A percentile compares a stretch with the other conserved stretches of the same genome.
Evolutionary conservation across 176 grass and related monocot genomes (phyloP).

Genomic region (Hyparrhenia diplandra): DNA sequence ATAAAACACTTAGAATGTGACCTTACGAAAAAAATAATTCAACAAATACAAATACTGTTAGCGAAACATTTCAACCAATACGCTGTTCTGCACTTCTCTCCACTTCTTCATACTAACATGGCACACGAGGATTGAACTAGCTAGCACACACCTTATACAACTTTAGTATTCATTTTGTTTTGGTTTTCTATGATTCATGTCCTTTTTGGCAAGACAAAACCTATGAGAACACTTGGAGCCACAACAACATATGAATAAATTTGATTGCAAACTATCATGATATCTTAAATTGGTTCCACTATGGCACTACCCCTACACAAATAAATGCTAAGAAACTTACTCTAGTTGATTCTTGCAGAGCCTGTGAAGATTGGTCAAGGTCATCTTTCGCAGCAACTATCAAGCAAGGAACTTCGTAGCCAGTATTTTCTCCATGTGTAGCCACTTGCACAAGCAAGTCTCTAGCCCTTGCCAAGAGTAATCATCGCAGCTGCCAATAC

Average conservation of each 20-base stretch:
- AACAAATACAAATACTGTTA: not conserved
- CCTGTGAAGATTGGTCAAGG: slow-evolving; percentile 84
- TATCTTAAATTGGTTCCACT: not conserved
- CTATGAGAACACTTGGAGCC: not conserved
- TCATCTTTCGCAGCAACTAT: slow-evolving; percentile 97
- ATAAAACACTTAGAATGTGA: not conserved
- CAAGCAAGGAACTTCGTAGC: slow-evolving; percentile 96
- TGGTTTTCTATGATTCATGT: not conserved
- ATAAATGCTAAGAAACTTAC: slow-evolving; percentile 41
- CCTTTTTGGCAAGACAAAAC: not conserved
- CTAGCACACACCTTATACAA: not conserved
- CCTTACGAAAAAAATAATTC: not conserved
- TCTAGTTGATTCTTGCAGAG: slow-evolving; percentile 94
- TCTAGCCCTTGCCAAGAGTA: slow-evolving; percentile 82
- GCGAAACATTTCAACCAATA: not conserved
- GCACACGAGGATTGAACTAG: not conserved
- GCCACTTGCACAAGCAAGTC: slow-evolving; percentile 91
- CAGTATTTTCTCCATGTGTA: slow-evolving; percentile 88
- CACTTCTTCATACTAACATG: not conserved
- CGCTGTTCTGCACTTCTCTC: not conserved
- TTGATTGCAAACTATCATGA: not conserved
- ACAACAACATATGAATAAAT: not conserved
- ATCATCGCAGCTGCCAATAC: slow-evolving; percentile 73
- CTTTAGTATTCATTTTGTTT: not conserved
- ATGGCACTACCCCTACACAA: not conserved